Evolutionary conservation across 192 early-diverging fungal genomes (phyloP).

Genomic region (Backusella sp.): DNA sequence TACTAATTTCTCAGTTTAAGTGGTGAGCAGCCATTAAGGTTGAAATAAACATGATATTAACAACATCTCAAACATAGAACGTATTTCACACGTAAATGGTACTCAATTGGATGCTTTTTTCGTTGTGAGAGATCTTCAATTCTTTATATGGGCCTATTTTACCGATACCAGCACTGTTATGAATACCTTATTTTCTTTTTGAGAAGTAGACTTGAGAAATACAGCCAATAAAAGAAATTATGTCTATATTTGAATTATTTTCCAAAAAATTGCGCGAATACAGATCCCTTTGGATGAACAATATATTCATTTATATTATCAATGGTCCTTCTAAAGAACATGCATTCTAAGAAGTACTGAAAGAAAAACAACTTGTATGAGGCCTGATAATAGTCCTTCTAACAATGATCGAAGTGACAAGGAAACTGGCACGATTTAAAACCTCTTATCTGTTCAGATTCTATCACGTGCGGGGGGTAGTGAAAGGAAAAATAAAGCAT

Average conservation of each 20-base stretch:
- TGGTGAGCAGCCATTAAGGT: too few species aligned
- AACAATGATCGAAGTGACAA: neutral
- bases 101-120: neutral
- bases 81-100: too few species aligned
- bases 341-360: neutral
- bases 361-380: neutral
- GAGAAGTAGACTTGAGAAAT: neutral
- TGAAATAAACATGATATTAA: too few species aligned
- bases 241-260: neutral
- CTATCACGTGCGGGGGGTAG: neutral
- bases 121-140: too few species aligned
- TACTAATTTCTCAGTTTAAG: neutral
- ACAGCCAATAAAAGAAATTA: neutral
- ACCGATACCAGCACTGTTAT: neutral
- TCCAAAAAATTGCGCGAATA: neutral
- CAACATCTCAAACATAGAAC: too few species aligned
- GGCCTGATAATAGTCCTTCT: neutral
- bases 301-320: neutral
- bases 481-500: neutral
- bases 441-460: neutral
- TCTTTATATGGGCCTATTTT: too few species aligned
- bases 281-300: neutral
- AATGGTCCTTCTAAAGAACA: neutral
- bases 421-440: neutral
- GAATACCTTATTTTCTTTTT: neutral